A percentile compares a stretch with the other conserved stretches of the same genome.
phyloP scores from a whole-genome alignment of 345 rosid genomes.

The Balakata baccata region DNA sequence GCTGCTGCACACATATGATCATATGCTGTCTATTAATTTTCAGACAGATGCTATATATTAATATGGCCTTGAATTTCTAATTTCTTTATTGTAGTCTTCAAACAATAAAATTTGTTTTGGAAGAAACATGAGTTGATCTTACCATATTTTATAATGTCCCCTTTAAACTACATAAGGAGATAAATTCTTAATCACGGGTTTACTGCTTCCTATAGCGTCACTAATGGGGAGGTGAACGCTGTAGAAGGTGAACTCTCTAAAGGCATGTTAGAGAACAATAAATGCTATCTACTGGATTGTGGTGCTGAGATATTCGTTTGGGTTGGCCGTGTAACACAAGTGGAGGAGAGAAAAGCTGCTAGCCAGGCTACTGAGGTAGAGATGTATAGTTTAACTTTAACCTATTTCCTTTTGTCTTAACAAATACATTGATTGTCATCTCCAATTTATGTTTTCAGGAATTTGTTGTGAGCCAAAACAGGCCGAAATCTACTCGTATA shows the following conservation, averaged over 20 bases:
- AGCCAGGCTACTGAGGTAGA: slow-evolving; percentile 83
- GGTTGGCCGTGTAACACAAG: slow-evolving; percentile 97
- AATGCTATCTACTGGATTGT: slow-evolving; percentile 76
- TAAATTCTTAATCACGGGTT: slow-evolving; percentile 13
- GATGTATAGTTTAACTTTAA: slow-evolving; percentile 10
- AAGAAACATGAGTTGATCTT: slow-evolving; percentile 1
- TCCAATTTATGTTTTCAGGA: slow-evolving; percentile 50
- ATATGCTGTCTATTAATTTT: not conserved
- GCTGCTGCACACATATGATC: not conserved
- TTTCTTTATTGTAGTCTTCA: not conserved
- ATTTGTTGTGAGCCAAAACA: slow-evolving; percentile 65
- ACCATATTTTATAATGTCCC: not conserved
- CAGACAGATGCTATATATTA: slow-evolving; percentile 3
- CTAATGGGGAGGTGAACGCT: slow-evolving; percentile 50
- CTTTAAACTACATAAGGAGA: slow-evolving; percentile 7
- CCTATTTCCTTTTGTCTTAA: slow-evolving; percentile 10
- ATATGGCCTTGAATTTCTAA: not conserved
- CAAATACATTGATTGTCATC: slow-evolving; percentile 23
- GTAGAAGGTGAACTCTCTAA: slow-evolving; percentile 78
- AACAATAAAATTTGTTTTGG: not conserved
- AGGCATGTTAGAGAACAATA: slow-evolving; percentile 72
- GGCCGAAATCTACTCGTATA: slow-evolving; percentile 78
- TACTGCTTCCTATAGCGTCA: slow-evolving; percentile 46
- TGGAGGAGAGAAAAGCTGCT: slow-evolving; percentile 93
- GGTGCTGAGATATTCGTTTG: slow-evolving; percentile 91